Conservation (phyloP, 345 rosid species). For the Xanthoceras sorbifolium region DNA sequence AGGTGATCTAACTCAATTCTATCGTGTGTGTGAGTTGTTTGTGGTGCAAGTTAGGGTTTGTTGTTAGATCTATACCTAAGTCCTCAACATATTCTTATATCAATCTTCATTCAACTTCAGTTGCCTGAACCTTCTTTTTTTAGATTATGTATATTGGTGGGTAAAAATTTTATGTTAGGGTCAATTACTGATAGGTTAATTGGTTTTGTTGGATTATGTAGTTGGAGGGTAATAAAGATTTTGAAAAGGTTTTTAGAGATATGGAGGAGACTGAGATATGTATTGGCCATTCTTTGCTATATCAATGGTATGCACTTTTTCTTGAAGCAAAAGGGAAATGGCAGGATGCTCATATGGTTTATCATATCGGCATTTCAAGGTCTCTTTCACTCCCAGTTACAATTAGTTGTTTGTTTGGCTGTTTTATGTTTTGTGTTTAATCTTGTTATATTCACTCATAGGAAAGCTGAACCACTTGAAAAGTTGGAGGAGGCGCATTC, state of each 20-base stretch:
- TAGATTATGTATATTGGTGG: neutral
- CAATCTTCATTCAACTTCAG: neutral
- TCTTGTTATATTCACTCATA: slow-evolving; percentile 30
- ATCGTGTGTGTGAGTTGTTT: too few species aligned
- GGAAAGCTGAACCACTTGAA: slow-evolving; percentile 70
- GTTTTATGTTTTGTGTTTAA: slow-evolving; percentile 2
- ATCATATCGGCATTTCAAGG: slow-evolving; percentile 78
- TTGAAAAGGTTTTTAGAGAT: slow-evolving; percentile 54
- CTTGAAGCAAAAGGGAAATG: slow-evolving; percentile 80
- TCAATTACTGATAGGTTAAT: neutral
- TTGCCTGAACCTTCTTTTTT: neutral
- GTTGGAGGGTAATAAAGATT: slow-evolving; percentile 69
- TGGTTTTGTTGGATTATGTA: slow-evolving; percentile 28
- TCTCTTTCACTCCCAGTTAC: slow-evolving; percentile 22
- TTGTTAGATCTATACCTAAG: too few species aligned
- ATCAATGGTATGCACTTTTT: slow-evolving; percentile 75
- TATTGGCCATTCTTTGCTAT: slow-evolving; percentile 49
- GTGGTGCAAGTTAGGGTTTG: too few species aligned
- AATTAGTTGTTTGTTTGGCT: neutral
- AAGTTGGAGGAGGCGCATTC: slow-evolving; percentile 62
- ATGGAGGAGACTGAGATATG: slow-evolving; percentile 60
- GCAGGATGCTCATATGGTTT: slow-evolving; percentile 61
- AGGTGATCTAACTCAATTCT: too few species aligned
- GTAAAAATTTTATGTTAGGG: neutral
- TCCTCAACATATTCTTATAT: too few species aligned